Conservation (phyloP, 352 stramenopile genomes). For the Phytophthora colocasiae region DNA sequence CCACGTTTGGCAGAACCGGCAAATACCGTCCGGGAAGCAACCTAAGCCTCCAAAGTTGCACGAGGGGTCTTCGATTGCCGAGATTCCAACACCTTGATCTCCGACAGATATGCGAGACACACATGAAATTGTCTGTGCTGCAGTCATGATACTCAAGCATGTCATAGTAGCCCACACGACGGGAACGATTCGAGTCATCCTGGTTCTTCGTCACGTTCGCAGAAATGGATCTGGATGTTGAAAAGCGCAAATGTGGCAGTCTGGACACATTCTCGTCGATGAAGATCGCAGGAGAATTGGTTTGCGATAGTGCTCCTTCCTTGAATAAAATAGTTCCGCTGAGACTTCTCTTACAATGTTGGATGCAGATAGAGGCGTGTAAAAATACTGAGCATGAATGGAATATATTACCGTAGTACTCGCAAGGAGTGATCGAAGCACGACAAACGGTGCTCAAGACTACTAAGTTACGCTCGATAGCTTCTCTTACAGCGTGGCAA, state of each 20-base stretch:
- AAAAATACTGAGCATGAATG: slow-evolving; percentile 3
- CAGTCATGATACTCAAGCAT: slow-evolving; percentile 7
- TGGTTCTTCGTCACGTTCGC: neutral
- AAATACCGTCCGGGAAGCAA: slow-evolving; percentile 36
- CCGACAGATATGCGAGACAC: slow-evolving; percentile 19
- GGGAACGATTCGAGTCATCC: slow-evolving; percentile 8
- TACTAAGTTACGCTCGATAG: slow-evolving; percentile 5
- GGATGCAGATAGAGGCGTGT: too few species aligned
- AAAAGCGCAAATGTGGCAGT: slow-evolving; percentile 5
- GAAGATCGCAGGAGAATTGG: slow-evolving; percentile 12
- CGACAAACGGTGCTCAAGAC: slow-evolving; percentile 13
- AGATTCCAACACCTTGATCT: slow-evolving; percentile 39
- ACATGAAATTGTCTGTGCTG: slow-evolving; percentile 6
- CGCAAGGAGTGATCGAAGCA: slow-evolving; percentile 22
- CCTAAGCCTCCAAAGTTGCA: slow-evolving; percentile 38
- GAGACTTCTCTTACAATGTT: slow-evolving; percentile 14
- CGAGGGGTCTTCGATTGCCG: slow-evolving; percentile 26
- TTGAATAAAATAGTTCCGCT: slow-evolving; percentile 20
- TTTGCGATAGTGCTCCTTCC: slow-evolving; percentile 3
- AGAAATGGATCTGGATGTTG: neutral
- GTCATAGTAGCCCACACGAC: slow-evolving; percentile 12
- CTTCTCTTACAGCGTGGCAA: slow-evolving; percentile 38
- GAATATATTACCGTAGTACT: slow-evolving; percentile 32
- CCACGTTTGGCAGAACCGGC: slow-evolving; percentile 41
- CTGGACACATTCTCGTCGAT: neutral